Percentiles rank a stretch among this genome's conserved stretches.
phyloP scores from a whole-genome alignment of 1,284 basidiomycete genomes.

The Pseudozyma sp. region DNA sequence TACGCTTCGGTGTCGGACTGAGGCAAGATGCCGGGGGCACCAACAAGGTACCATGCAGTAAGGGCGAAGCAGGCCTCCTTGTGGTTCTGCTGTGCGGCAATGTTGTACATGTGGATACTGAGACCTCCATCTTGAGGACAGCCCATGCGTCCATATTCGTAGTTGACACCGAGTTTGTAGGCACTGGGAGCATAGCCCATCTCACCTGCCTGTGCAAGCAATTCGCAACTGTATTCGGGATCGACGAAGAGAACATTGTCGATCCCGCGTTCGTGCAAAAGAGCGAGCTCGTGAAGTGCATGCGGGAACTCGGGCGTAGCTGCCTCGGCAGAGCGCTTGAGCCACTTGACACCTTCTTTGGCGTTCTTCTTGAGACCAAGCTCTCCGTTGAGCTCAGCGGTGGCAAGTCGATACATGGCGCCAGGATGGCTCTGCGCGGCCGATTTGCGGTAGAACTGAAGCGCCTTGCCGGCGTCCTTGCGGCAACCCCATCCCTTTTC shows the following conservation, averaged over 20 bases:
- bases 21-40: constrained; percentile 94
- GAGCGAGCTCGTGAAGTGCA: constrained; percentile 92
- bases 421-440: constrained; percentile 90
- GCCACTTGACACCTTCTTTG: constrained; percentile 97
- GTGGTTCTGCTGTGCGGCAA: constrained; percentile 88
- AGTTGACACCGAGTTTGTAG: constrained; percentile 95
- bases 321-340: constrained; percentile 90
- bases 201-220: constrained; percentile 93
- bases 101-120: constrained; percentile 93
- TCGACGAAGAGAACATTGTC: constrained; percentile 98
- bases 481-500: constrained; percentile 99
- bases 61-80: constrained; percentile 97
- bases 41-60: constrained; percentile 98
- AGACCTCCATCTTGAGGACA: constrained; percentile 97
- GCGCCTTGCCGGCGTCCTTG: constrained; percentile 88
- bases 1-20: constrained; percentile 98
- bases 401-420: constrained; percentile 95
- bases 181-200: constrained; percentile 96
- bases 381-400: constrained; percentile 95
- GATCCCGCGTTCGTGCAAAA: constrained; percentile 93
- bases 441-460: constrained; percentile 92
- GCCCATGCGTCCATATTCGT: constrained; percentile 98
- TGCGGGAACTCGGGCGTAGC: constrained; percentile 89
- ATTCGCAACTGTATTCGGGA: constrained; percentile 91
- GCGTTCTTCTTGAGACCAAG: constrained; percentile 86